Evolutionary conservation across 768 basidiomycete genomes (phyloP), one percentile per base, ranked within the genome.

Genomic region (Russula ochroleuca): DNA sequence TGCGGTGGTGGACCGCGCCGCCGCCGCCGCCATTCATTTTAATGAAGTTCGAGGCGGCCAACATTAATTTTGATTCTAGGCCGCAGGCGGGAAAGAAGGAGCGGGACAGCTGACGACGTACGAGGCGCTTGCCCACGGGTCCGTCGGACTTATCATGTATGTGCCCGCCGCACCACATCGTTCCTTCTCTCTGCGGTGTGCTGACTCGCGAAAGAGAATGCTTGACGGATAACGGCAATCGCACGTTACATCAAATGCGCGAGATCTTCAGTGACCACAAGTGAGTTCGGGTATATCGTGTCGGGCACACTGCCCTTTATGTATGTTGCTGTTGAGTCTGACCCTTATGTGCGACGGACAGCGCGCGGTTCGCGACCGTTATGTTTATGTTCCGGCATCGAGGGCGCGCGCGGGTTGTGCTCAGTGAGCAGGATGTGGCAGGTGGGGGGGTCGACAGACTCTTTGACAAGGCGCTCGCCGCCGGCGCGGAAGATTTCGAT

Each of bases 91-190:
- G 31, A 64, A 67, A 47, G 68, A 61, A 19, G 57, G 40, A 2
- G 52, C n/a, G 9, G 62, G 59, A 3, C 66, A 68, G 53, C n/a
- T 58, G 14, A 38, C 45, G 7, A 61, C 53, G 11, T 68, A 67
- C 51, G 68, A 68, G 41, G 68, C 53, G 51, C 63, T 68, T 9
- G 68, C 68, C 1, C 66, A 68, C 17, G 68, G 68, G 21, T 54
- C 66, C 2, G 66, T 67, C n/a, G 68, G 68, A 53, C 47, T 68
- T 48, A 61, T 68, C 57, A 59, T 68, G 68, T 68, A 56, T n/a
- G 68, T 38, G 38, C 14, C 9, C 38, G 23, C 37, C 2, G 25
- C 38, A 10, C 28, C 9, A 1, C 17, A 4, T 17, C 37, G 3
- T 25, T 11, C 13, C 5, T 17, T 28, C 7, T 9, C 3, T 5